phyloP scores from a whole-genome alignment of 805 yeast genomes.

The Saccharomycopsis sp. region DNA sequence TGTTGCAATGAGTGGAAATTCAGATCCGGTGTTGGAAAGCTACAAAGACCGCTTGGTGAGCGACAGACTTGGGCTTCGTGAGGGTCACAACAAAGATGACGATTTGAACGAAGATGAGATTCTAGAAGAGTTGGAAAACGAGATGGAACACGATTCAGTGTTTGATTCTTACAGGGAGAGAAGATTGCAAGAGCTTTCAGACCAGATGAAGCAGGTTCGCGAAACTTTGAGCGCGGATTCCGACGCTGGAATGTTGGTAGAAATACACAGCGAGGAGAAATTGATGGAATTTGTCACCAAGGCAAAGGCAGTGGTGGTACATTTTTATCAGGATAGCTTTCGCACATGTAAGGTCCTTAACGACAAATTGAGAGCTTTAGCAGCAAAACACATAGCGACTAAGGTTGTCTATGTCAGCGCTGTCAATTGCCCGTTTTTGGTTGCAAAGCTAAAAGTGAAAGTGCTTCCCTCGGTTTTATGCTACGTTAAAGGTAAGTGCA shows the following conservation, averaged over 20 bases:
- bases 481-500: slow-evolving; percentile 54
- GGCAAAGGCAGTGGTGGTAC: slow-evolving; percentile 4
- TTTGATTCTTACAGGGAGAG: slow-evolving; percentile 3
- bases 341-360: slow-evolving; percentile 7
- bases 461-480: slow-evolving; percentile 66
- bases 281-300: slow-evolving; percentile 20
- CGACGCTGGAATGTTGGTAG: slow-evolving; percentile 3
- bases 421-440: slow-evolving; percentile 64
- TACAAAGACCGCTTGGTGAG: not conserved
- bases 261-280: not conserved
- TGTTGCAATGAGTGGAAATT: not conserved
- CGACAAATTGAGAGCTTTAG: slow-evolving; percentile 22
- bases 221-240: slow-evolving; percentile 4
- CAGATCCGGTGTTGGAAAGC: not conserved
- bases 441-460: slow-evolving; percentile 52
- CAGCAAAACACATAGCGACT: slow-evolving; percentile 52
- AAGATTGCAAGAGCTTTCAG: slow-evolving; percentile 6
- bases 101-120: slow-evolving; percentile 7
- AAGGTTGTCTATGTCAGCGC: slow-evolving; percentile 53
- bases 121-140: slow-evolving; percentile 9
- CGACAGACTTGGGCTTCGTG: not conserved
- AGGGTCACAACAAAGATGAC: not conserved
- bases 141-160: slow-evolving; percentile 5
- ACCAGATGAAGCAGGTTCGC: not conserved
- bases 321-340: slow-evolving; percentile 9